Base-by-base conservation (phyloP, 1,139 yeast genomes). In the Pichia sp. region DNA sequence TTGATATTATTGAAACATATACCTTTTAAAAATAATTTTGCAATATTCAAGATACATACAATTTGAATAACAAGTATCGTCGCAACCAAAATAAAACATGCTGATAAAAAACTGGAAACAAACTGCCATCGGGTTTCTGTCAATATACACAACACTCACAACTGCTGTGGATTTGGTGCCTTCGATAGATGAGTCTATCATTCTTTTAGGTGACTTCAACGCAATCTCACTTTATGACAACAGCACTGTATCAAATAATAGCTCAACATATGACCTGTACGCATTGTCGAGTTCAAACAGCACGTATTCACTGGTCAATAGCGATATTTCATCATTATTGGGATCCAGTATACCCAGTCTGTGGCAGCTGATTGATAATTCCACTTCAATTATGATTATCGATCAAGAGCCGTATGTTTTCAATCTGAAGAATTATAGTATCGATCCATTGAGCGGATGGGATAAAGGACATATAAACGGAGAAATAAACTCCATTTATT, bases 211-310 rank as follows among this genome's bases (percentile, higher is more conserved):
- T 8, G 65, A 71, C 37, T 83, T 77, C 54, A 74, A 77, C 48
- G 79, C 82, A 16, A 59, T 83, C 31, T 75, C 92, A 2, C 67
- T 71, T 44, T 81, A 81, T 62, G 79, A 72, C 32, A 85, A 85
- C 45, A 81, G 73, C 47, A 65, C 67, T 41, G 66, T 69, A 49
- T 62, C 68, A 45, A 48, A 57, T 11, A 38, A 41, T 7, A 41
- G 37, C 8, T n/a, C 48, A 3, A 16, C 28, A 11, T 32, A 36
- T 10, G 48, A 47, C 10, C 33, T 57, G 5, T 55, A 54, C 40
- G 48, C 52, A 27, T 28, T 56, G 4, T 49, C 49, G 3, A 10
- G 36, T 7, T 27, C 48, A 3, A 39, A 45, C 23, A 52, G 26
- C 42, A 49, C 2, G 33, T 52, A 6, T 37, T 49, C 2, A 31